Evolutionary conservation across 805 yeast genomes (phyloP), one percentile per base, ranked within the genome.

Genomic region (Ogataea zsoltii): DNA sequence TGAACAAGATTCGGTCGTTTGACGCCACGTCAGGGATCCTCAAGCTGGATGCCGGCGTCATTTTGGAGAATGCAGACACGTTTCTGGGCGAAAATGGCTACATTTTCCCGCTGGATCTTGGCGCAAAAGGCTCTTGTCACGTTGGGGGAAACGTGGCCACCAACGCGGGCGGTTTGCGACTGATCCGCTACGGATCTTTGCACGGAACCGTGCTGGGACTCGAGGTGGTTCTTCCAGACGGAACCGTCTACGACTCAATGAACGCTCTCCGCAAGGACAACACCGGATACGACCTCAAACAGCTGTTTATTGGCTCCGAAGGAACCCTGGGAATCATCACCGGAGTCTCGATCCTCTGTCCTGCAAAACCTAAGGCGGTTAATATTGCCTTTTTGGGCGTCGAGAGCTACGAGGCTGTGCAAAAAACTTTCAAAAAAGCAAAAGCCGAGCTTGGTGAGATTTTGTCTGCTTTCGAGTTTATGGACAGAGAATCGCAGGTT

Each of bases 51-150:
- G 89, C 97, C 19, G 98, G 98, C 56, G 81, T 90, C 32, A 84
- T 91, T 45, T 74, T 91, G 58, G 97, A 92, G 63, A 77, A 71
- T 54, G 96, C 96, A 11, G 97, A 91, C 67, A 74, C 75, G 44
- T 88, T 62, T 58, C 68, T 91, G 44, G 82, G 85, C 14, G 94
- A 88, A 46, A 70, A 80, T n/a, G 96, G 94, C 3, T 85, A 85
- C 67, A 87, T 91, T 44, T 91, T 90, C 75, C 98, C 98, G 21
- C 72, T 91, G 41, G 98, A 91, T 63, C 71, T 91, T 50, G 98
- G 98, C 46, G 97, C 98, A 31, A 91, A 91, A 69, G 98, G 98
- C 12, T 88, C 97, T 2, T 92, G 97, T 63, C 96, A 88, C 56
- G 83, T 92, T 50, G 97, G 97, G 55, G 98, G 97, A 53, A 87